phyloP scores from a whole-genome alignment of 306 rosid species.

The Coriaria nepalensis region DNA sequence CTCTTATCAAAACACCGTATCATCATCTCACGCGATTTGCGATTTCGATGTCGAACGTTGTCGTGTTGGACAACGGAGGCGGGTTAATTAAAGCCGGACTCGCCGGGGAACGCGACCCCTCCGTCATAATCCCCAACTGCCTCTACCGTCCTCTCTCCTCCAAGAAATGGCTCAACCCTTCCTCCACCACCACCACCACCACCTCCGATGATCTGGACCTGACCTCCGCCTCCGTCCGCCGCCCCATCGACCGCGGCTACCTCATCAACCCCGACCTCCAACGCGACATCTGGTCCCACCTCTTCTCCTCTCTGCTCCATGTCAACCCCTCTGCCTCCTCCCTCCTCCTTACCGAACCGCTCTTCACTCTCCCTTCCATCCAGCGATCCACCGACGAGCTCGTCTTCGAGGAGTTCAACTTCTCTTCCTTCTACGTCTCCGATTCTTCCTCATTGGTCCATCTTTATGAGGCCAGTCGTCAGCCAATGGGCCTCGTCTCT shows the following conservation, averaged over 20 bases:
- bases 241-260: slow-evolving; percentile 86
- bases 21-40: background rate
- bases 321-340: slow-evolving; percentile 47
- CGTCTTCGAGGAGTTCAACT: slow-evolving; percentile 83
- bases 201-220: slow-evolving; percentile 38
- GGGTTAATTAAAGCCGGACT: slow-evolving; percentile 75
- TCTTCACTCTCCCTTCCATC: slow-evolving; percentile 70
- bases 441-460: slow-evolving; percentile 67
- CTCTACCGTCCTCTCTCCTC: slow-evolving; percentile 54
- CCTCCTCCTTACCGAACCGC: slow-evolving; percentile 78
- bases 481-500: slow-evolving; percentile 42
- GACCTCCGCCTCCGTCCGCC: slow-evolving; percentile 82
- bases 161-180: slow-evolving; percentile 75
- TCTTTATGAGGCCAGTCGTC: slow-evolving; percentile 64
- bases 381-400: slow-evolving; percentile 74
- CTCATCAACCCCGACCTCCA: slow-evolving; percentile 82
- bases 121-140: slow-evolving; percentile 60
- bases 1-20: too few species aligned
- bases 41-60: slow-evolving; percentile 25
- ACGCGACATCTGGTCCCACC: slow-evolving; percentile 87
- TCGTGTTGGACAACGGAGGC: slow-evolving; percentile 89
- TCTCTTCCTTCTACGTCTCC: slow-evolving; percentile 51
- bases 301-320: slow-evolving; percentile 59
- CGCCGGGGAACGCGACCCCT: slow-evolving; percentile 72
- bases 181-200: slow-evolving; percentile 22